Conservation (phyloP, 768 basidiomycete species). For the Favolaschia claudopus region DNA sequence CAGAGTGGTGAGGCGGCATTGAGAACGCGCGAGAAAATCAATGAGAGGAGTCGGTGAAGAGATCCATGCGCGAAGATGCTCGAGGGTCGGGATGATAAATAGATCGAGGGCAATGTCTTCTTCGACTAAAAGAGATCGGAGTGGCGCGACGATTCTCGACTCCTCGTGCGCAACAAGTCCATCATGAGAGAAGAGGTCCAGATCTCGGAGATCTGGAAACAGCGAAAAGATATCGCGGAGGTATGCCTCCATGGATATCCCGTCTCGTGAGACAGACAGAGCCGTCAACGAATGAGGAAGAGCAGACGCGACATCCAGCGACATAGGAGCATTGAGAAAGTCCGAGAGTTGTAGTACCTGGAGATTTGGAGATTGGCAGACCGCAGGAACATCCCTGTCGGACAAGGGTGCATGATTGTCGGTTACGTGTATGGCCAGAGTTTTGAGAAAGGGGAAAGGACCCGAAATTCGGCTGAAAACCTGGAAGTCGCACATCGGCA, state of each 20-base stretch:
- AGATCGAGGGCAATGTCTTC: neutral
- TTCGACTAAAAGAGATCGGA: neutral
- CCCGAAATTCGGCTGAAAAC: neutral
- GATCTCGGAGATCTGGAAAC: neutral
- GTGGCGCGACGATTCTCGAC: neutral
- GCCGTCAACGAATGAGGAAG: too few relatives aligned
- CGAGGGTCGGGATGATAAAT: neutral
- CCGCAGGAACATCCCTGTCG: neutral
- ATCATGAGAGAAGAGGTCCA: neutral
- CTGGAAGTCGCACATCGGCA: neutral
- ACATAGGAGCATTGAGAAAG: too few relatives aligned
- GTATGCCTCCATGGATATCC: neutral
- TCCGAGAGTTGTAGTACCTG: neutral
- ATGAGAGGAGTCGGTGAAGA: too few relatives aligned
- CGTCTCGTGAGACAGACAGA: neutral
- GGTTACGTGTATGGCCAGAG: neutral
- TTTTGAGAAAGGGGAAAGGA: neutral
- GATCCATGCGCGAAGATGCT: too few relatives aligned
- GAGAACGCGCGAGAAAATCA: too few relatives aligned
- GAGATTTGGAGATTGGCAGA: neutral
- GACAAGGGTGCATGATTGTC: conserved; percentile 13
- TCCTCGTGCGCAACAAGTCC: neutral
- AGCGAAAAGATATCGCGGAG: neutral
- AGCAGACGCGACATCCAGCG: too few relatives aligned
- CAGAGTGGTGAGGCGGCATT: too few relatives aligned